Percentiles rank a stretch among this genome's conserved stretches.
phyloP scores from a whole-genome alignment of 1,139 yeast genomes.

The Geotrichum europaeum region DNA sequence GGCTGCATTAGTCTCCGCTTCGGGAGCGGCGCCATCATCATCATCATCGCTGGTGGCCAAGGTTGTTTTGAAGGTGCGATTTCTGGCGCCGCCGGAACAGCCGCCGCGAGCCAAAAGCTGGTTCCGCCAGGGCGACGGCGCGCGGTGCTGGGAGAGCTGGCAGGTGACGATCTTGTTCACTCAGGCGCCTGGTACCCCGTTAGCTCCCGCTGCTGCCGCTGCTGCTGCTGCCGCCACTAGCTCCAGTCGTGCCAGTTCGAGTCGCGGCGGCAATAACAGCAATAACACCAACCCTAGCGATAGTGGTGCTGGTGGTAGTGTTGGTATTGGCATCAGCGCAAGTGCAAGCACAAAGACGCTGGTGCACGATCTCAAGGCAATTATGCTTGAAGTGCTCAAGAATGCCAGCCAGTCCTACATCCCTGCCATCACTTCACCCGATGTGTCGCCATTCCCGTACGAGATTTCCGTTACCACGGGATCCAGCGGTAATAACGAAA shows the following conservation, averaged over 20 bases:
- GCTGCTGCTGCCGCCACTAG: background rate
- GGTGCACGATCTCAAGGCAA: constrained; percentile 21
- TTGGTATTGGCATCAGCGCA: background rate
- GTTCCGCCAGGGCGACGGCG: background rate
- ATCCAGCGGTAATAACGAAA: background rate
- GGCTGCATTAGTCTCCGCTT: background rate
- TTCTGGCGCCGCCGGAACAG: background rate
- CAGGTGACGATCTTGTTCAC: background rate
- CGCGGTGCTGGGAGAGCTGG: background rate
- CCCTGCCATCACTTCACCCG: constrained; percentile 68
- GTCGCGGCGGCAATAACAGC: background rate
- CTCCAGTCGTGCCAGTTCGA: background rate
- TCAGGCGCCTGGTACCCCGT: background rate
- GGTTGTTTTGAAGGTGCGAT: background rate
- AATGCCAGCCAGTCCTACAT: constrained; percentile 55
- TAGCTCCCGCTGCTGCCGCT: background rate
- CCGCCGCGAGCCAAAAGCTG: background rate
- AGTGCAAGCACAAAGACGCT: background rate
- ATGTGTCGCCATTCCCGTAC: constrained; percentile 64
- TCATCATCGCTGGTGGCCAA: background rate
- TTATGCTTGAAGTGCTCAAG: constrained; percentile 45
- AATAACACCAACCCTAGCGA: background rate
- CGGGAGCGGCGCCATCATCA: background rate
- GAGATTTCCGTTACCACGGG: constrained; percentile 31
- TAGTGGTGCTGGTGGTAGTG: background rate